These are phyloP conservation scores for Sphenostylis stenocarpa DNA, from an alignment of 306 rosid genomes.

Conservation along the genomic window DNA sequence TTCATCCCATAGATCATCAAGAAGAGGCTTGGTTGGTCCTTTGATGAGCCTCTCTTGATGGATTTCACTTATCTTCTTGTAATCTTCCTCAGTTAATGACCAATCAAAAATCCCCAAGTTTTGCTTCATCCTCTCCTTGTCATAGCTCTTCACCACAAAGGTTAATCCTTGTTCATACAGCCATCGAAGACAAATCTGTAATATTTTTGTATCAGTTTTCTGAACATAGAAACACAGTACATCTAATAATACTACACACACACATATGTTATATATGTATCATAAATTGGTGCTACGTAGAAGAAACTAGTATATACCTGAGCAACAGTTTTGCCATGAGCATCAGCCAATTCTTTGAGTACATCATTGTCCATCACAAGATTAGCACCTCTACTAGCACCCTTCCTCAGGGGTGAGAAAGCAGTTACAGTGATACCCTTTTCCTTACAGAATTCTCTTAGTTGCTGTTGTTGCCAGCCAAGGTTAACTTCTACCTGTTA, in stretches of 20 bases:
- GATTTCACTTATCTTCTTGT: constrained; percentile 46
- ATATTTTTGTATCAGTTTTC: not conserved
- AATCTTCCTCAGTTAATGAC: constrained; percentile 39
- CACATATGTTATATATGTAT: no score
- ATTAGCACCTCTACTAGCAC: constrained; percentile 41
- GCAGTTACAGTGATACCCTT: constrained; percentile 44
- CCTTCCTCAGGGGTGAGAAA: constrained; percentile 50
- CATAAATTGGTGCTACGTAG: not conserved
- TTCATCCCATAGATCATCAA: constrained; percentile 51
- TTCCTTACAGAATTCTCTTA: constrained; percentile 42
- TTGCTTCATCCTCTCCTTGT: constrained; percentile 48
- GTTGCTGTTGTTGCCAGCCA: constrained; percentile 44
- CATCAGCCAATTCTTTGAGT: constrained; percentile 43
- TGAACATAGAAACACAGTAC: not conserved
- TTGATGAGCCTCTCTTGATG: constrained; percentile 45
- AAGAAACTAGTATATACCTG: constrained; percentile 31
- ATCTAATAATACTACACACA: not conserved
- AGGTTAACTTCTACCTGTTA: constrained; percentile 48
- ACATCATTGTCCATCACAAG: constrained; percentile 45
- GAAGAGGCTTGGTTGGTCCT: constrained; percentile 55
- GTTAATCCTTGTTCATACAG: constrained; percentile 43
- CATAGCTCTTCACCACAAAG: constrained; percentile 47
- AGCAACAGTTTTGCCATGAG: constrained; percentile 45
- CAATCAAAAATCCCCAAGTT: constrained; percentile 47
- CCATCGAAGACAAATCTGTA: constrained; percentile 39